Evolutionary conservation across 2,329 filamentous ascomycete genomes (phyloP).

Genomic region (Xylariales sp.): DNA sequence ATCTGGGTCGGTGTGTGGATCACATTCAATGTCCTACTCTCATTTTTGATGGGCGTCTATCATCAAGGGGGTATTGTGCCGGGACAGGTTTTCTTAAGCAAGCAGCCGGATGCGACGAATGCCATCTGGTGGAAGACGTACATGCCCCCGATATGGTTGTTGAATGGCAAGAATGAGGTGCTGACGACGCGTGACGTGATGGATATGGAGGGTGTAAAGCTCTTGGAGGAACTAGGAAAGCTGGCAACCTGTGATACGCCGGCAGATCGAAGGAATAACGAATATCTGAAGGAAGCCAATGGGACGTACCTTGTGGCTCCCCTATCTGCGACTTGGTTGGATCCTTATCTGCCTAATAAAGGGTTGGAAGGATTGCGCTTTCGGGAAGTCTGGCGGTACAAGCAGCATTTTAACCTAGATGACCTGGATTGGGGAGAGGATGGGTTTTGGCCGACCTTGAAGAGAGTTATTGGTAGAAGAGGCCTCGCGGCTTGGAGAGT

Average conservation of each 20-base stretch:
- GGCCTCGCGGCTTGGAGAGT: conserved; percentile 61
- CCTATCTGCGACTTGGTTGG: conserved; percentile 64
- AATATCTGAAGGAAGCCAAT: conserved; percentile 56
- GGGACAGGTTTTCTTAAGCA: conserved; percentile 69
- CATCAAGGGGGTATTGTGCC: conserved; percentile 77
- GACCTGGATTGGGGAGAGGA: conserved; percentile 77
- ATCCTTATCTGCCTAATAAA: conserved; percentile 57
- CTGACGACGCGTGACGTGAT: conserved; percentile 70
- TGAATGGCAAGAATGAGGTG: conserved; percentile 70
- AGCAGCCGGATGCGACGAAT: conserved; percentile 62
- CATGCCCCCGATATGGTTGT: conserved; percentile 73
- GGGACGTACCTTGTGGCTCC: conserved; percentile 71
- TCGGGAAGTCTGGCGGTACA: conserved; percentile 65
- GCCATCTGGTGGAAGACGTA: conserved; percentile 86
- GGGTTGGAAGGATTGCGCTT: conserved; percentile 57
- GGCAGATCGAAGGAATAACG: conserved; percentile 48
- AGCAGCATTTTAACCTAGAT: conserved; percentile 68
- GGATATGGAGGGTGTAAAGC: conserved; percentile 58
- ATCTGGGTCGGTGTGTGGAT: conserved; percentile 61
- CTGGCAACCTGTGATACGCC: conserved; percentile 60
- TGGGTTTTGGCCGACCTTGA: conserved; percentile 67
- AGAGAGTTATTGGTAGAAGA: conserved; percentile 60
- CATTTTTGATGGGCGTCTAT: conserved; percentile 72
- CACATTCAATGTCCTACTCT: conserved; percentile 63
- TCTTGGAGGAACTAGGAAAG: conserved; percentile 54